Conservation (phyloP, 192 early-diverging fungal genomes). For the Rhizophagus prolifer region DNA sequence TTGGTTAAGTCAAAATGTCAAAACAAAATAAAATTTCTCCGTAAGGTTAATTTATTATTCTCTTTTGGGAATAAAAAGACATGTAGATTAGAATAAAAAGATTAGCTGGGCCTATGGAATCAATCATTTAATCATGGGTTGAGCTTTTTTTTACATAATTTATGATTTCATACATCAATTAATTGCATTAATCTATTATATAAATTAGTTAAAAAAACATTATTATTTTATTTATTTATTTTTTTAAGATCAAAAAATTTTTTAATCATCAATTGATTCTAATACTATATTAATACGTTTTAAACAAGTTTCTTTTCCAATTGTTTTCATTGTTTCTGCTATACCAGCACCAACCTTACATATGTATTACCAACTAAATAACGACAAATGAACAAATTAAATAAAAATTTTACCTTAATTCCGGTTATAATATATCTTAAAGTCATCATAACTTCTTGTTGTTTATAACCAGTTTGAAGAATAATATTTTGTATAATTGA, state of each 20-base stretch:
- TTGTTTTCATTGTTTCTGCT: slow-evolving; percentile 50
- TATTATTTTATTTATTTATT: no score
- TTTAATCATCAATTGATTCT: not conserved
- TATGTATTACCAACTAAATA: not conserved
- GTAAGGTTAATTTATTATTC: not conserved
- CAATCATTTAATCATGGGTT: not conserved
- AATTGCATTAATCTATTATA: not conserved
- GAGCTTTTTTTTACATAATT: not conserved
- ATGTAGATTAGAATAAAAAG: not conserved
- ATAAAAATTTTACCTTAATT: slow-evolving; percentile 36
- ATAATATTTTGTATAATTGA: slow-evolving; percentile 38
- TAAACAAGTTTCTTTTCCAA: slow-evolving; percentile 43
- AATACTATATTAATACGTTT: slow-evolving; percentile 35
- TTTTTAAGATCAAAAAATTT: not conserved
- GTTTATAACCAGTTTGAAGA: slow-evolving; percentile 39
- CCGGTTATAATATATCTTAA: slow-evolving; percentile 68
- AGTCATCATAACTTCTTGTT: slow-evolving; percentile 61
- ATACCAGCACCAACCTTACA: slow-evolving; percentile 54
- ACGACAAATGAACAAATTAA: not conserved
- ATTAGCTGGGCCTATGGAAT: not conserved
- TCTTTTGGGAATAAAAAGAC: no score
- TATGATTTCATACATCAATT: not conserved
- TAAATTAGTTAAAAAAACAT: no score
- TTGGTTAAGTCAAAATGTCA: slow-evolving; percentile 84
- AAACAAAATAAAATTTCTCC: slow-evolving; percentile 43